These are phyloP conservation scores for Starmerella asiatica DNA, from an alignment of 805 yeast species.

Conservation along the genomic window DNA sequence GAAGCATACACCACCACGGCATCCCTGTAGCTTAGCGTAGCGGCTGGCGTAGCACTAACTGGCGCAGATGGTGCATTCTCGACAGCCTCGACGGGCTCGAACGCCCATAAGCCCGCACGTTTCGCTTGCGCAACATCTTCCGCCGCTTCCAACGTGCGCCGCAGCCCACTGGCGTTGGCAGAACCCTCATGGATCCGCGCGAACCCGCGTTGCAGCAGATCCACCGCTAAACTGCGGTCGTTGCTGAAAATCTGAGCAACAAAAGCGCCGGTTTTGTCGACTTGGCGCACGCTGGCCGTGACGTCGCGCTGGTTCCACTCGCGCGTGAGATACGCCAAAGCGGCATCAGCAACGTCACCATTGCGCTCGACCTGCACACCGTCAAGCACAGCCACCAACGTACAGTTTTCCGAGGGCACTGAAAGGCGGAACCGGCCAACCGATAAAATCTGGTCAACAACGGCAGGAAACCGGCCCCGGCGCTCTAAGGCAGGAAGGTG, in stretches of 20 bases:
- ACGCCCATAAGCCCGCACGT: constrained; percentile 53
- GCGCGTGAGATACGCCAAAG: constrained; percentile 40
- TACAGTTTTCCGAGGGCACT: constrained; percentile 59
- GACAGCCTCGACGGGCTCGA: constrained; percentile 12
- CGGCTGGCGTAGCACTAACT: constrained; percentile 14
- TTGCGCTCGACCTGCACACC: constrained; percentile 44
- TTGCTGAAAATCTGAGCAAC: constrained; percentile 51
- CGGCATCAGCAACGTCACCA: constrained; percentile 33
- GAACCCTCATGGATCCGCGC: constrained; percentile 55
- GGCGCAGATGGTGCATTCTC: constrained; percentile 16
- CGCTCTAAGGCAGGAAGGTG: constrained; percentile 57
- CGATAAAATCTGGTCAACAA: constrained; percentile 59
- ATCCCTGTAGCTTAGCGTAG: constrained; percentile 24
- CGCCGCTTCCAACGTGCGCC: constrained; percentile 42
- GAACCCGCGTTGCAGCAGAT: constrained; percentile 48
- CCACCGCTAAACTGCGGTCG: constrained; percentile 33
- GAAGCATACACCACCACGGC: constrained; percentile 25
- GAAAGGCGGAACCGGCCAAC: constrained; percentile 52
- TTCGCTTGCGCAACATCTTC: constrained; percentile 45
- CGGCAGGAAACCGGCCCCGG: constrained; percentile 49
- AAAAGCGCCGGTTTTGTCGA: constrained; percentile 70
- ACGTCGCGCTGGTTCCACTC: constrained; percentile 61
- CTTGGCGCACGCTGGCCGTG: constrained; percentile 49
- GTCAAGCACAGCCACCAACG: constrained; percentile 58
- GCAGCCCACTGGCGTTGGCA: constrained; percentile 43